A percentile compares a stretch with the other conserved stretches of the same genome.
These are phyloP conservation scores for Talaromyces funiculosus DNA, from an alignment of 2,329 filamentous ascomycete species.

Conservation along the genomic window DNA sequence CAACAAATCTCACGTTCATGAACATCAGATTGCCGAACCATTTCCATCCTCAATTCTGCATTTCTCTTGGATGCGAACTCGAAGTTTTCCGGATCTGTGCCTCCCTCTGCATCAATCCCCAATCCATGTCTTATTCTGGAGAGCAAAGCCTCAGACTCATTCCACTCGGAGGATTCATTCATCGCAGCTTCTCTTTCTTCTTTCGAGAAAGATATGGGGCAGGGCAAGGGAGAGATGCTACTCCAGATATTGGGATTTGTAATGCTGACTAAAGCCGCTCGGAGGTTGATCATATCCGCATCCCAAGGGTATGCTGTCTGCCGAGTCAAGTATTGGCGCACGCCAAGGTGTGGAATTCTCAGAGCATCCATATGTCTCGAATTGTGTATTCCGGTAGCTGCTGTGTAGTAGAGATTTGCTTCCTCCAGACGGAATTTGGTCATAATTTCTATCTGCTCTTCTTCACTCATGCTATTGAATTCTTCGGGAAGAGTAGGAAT, in stretches of 20 bases:
- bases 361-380: constrained; percentile 19
- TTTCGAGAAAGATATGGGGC: too few relatives aligned
- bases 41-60: constrained; percentile 20
- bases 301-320: constrained; percentile 29
- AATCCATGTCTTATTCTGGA: too few relatives aligned
- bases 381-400: constrained; percentile 23
- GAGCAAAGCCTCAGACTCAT: constrained; percentile 22
- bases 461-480: too few relatives aligned
- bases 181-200: constrained; percentile 20
- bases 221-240: too few relatives aligned
- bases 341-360: constrained; percentile 20
- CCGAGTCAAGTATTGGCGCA: constrained; percentile 24
- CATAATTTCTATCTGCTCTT: too few relatives aligned
- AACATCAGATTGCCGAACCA: constrained; percentile 20
- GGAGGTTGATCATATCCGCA: constrained; percentile 25
- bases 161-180: constrained; percentile 22
- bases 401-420: constrained; percentile 28
- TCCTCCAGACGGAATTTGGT: too few relatives aligned
- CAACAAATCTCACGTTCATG: constrained; percentile 20
- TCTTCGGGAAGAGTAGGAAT: constrained; percentile 23
- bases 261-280: constrained; percentile 22
- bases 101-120: constrained; percentile 24
- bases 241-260: constrained; percentile 15
- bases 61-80: constrained; percentile 19
- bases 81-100: constrained; percentile 24